Evolutionary conservation across 2,329 filamentous ascomycete species (phyloP).

Genomic region (Pseudogymnoascus sp.): DNA sequence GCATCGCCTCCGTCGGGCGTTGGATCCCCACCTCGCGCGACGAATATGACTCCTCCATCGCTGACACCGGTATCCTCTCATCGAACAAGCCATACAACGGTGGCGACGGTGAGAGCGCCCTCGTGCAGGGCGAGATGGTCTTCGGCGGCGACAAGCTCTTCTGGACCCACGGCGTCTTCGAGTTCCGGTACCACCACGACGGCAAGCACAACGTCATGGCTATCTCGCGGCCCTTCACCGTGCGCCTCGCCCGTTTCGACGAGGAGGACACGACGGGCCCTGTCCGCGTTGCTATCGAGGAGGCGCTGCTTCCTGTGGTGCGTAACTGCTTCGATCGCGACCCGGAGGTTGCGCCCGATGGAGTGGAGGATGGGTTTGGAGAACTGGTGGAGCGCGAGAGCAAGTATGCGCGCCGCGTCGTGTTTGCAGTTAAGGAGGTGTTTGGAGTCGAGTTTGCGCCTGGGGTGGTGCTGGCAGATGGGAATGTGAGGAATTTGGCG

Average conservation of each 20-base stretch:
- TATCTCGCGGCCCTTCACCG: slow-evolving; percentile 87
- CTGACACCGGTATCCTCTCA: slow-evolving; percentile 67
- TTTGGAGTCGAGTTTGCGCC: slow-evolving; percentile 94
- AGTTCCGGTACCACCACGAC: slow-evolving; percentile 94
- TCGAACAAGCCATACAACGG: slow-evolving; percentile 52
- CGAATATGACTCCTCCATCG: slow-evolving; percentile 64
- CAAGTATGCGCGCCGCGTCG: slow-evolving; percentile 82
- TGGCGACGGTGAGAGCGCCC: slow-evolving; percentile 35
- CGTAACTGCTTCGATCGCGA: slow-evolving; percentile 90
- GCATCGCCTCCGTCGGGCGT: slow-evolving; percentile 75
- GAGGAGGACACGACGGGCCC: slow-evolving; percentile 57
- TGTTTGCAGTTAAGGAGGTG: slow-evolving; percentile 93
- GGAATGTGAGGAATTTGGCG: slow-evolving; percentile 79
- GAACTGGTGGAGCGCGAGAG: slow-evolving; percentile 74
- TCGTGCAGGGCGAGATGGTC: slow-evolving; percentile 70
- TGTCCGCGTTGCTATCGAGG: slow-evolving; percentile 63
- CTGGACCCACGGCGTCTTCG: slow-evolving; percentile 95
- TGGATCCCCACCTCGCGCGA: slow-evolving; percentile 78
- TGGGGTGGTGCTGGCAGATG: slow-evolving; percentile 85
- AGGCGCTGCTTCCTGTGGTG: slow-evolving; percentile 70
- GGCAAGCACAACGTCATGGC: slow-evolving; percentile 90
- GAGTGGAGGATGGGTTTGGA: slow-evolving; percentile 74
- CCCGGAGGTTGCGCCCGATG: slow-evolving; percentile 78
- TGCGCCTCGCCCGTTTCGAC: slow-evolving; percentile 73
- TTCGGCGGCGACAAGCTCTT: slow-evolving; percentile 91